phyloP scores from a whole-genome alignment of 495 filamentous ascomycete species.

The Tetracladium setigerum region DNA sequence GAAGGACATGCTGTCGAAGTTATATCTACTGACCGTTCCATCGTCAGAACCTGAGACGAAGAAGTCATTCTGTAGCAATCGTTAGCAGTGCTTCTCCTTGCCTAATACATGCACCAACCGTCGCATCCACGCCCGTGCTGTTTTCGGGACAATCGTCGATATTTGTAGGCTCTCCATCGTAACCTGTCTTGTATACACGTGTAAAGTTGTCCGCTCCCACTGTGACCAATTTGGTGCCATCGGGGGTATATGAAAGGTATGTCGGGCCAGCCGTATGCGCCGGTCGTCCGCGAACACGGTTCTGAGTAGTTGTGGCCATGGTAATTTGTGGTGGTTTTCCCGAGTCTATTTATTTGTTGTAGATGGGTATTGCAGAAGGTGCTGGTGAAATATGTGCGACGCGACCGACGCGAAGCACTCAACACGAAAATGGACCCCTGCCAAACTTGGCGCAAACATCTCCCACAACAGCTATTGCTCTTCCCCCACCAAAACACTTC shows the following conservation, averaged over 20 bases:
- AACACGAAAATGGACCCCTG: conserved; percentile 1
- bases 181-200: conserved; percentile 82
- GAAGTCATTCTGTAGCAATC: conserved; percentile 54
- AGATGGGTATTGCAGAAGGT: conserved; percentile 6
- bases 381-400: conserved; percentile 10
- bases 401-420: conserved; percentile 8
- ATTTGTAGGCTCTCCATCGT: conserved; percentile 81
- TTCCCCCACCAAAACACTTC: neutral
- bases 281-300: conserved; percentile 38
- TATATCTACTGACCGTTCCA: conserved; percentile 85
- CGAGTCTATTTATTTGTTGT: neutral
- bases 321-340: conserved; percentile 1
- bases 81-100: neutral
- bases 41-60: conserved; percentile 89
- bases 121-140: conserved; percentile 67
- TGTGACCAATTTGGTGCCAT: conserved; percentile 60
- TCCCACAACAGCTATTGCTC: neutral
- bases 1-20: conserved; percentile 64
- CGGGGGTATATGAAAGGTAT: conserved; percentile 46
- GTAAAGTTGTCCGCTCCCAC: conserved; percentile 86
- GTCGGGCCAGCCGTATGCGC: conserved; percentile 47
- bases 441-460: neutral
- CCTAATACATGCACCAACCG: conserved; percentile 35
- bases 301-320: conserved; percentile 42
- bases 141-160: conserved; percentile 83